Conservation (phyloP, 768 basidiomycete species). For the Tephrocybe sp. region DNA sequence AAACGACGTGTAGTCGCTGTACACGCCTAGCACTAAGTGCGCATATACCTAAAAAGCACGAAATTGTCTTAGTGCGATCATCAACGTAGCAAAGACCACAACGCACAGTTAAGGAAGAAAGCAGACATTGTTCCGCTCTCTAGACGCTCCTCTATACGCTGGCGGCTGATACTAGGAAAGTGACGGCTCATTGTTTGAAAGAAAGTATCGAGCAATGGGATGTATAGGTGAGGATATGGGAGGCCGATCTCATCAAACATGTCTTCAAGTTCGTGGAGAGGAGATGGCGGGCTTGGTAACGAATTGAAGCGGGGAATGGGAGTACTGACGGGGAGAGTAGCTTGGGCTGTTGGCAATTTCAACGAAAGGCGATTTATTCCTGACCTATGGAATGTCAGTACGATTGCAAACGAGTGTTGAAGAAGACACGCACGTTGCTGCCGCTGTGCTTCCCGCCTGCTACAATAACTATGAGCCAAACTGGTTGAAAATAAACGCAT, state of each 20-base stretch:
- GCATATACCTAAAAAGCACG: slow-evolving; percentile 11
- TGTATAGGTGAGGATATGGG: slow-evolving; percentile 14
- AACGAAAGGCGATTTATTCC: slow-evolving; percentile 4
- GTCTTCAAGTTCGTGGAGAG: slow-evolving; percentile 8
- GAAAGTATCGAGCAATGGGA: slow-evolving; percentile 15
- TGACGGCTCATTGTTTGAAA: slow-evolving; percentile 16
- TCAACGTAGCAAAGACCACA: not conserved
- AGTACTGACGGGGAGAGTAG: not conserved
- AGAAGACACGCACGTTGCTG: not conserved
- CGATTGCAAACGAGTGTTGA: not conserved
- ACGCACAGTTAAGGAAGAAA: slow-evolving; percentile 19
- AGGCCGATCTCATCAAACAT: slow-evolving; percentile 15
- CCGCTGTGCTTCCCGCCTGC: slow-evolving; percentile 2
- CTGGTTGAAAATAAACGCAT: not conserved
- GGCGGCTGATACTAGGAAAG: slow-evolving; percentile 15
- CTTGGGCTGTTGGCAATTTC: slow-evolving; percentile 2
- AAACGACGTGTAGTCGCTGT: not conserved
- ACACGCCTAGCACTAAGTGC: slow-evolving; percentile 13
- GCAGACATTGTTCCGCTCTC: slow-evolving; percentile 17
- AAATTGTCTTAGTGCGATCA: not conserved
- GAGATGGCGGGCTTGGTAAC: slow-evolving; percentile 6
- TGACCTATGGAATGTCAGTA: slow-evolving; percentile 2
- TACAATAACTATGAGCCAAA: not conserved
- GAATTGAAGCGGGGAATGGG: slow-evolving; percentile 1
- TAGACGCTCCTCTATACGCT: slow-evolving; percentile 16